These are phyloP conservation scores for Neurospora sp. DNA, from an alignment of 495 filamentous ascomycete genomes.

Conservation along the genomic window DNA sequence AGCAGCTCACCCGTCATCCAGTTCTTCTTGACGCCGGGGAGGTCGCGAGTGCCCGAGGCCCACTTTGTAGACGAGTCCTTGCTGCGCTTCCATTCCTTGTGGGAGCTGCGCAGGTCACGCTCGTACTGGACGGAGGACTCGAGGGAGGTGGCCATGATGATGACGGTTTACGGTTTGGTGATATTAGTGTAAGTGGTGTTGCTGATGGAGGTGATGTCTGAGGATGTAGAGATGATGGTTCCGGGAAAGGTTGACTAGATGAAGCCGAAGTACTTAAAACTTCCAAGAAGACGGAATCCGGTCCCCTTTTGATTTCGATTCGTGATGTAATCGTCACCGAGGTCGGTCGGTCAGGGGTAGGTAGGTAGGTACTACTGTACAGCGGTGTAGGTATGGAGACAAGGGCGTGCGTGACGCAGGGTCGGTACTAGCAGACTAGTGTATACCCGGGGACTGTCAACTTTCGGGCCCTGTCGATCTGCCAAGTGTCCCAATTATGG, in stretches of 20 bases:
- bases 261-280: neutral
- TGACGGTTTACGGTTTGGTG: neutral
- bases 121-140: slow-evolving; percentile 15
- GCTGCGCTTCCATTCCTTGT: slow-evolving; percentile 32
- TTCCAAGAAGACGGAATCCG: neutral
- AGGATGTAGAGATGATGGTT: neutral
- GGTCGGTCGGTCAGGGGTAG: neutral
- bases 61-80: slow-evolving; percentile 34
- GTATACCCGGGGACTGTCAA: neutral
- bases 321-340: neutral
- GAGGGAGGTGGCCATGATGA: slow-evolving; percentile 11
- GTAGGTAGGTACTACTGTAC: neutral
- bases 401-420: neutral
- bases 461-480: neutral
- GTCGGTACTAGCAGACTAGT: neutral
- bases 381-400: neutral
- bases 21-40: slow-evolving; percentile 13
- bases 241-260: neutral
- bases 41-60: slow-evolving; percentile 23
- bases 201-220: neutral
- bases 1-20: slow-evolving; percentile 2
- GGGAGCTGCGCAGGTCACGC: slow-evolving; percentile 34
- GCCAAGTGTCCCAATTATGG: neutral
- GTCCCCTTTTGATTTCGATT: neutral
- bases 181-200: neutral